phyloP scores from a whole-genome alignment of 345 rosid genomes.

The Gossypium anomalum region DNA sequence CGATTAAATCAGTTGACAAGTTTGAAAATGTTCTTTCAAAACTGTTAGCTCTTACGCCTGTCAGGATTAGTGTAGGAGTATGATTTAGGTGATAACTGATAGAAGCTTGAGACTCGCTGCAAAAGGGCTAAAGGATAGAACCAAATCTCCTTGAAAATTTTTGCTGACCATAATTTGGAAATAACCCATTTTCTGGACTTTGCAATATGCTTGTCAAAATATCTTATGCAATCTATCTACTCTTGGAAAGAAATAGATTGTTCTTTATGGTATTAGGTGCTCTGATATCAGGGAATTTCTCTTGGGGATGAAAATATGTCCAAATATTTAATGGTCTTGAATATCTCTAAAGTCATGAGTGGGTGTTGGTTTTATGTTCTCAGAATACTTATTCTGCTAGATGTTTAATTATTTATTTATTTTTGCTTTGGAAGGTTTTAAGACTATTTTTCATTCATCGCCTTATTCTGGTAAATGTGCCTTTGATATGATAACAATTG shows the following conservation, averaged over 20 bases:
- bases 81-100: not conserved
- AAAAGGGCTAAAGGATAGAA: not conserved
- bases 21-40: not conserved
- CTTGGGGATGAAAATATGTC: not conserved
- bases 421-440: not conserved
- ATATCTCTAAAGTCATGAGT: not conserved
- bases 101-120: not conserved
- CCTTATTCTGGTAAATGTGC: not conserved
- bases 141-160: not conserved
- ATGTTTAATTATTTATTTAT: not conserved
- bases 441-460: not conserved
- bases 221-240: not conserved
- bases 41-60: not conserved
- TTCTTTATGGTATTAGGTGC: not conserved
- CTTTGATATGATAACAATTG: not conserved
- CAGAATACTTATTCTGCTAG: not conserved
- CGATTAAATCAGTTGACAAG: not conserved
- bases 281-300: not conserved
- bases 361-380: conserved; percentile 1
- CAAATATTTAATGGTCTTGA: conserved; percentile 2
- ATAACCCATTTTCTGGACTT: not conserved
- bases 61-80: not conserved
- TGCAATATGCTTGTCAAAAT: not conserved
- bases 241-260: not conserved
- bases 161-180: conserved; percentile 1